Percentiles rank a stretch among this genome's conserved stretches.
phyloP scores from a whole-genome alignment of 345 rosid species.

The Noccaea caerulescens region DNA sequence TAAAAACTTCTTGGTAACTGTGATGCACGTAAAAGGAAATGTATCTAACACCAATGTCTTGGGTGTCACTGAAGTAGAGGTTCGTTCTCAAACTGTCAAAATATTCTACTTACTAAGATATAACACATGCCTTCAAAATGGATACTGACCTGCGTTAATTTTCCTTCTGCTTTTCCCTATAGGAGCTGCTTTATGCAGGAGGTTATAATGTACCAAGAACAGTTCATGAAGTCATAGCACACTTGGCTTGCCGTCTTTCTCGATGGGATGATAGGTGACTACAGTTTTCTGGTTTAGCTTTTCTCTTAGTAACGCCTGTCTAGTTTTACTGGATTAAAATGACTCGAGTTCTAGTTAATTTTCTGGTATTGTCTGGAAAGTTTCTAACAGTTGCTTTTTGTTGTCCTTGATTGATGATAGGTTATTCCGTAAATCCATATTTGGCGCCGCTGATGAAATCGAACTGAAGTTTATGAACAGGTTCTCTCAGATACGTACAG shows the following conservation, averaged over 20 bases:
- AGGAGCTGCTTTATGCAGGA: slow-evolving; percentile 90
- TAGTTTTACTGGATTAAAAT: background rate
- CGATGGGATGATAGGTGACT: slow-evolving; percentile 97
- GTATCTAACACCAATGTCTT: slow-evolving; percentile 60
- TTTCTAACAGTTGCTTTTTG: background rate
- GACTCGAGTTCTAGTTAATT: background rate
- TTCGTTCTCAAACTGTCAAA: slow-evolving; percentile 40
- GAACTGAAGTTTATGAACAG: slow-evolving; percentile 95
- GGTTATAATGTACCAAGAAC: slow-evolving; percentile 84
- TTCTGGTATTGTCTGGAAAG: slow-evolving; percentile 8
- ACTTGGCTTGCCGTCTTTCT: slow-evolving; percentile 72
- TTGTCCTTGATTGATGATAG: slow-evolving; percentile 46
- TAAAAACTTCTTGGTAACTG: slow-evolving; percentile 84
- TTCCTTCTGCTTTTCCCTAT: slow-evolving; percentile 26
- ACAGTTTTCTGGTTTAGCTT: slow-evolving; percentile 16
- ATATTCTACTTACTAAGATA: slow-evolving; percentile 6
- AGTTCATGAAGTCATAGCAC: slow-evolving; percentile 87
- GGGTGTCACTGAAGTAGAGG: slow-evolving; percentile 96
- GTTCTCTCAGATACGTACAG: slow-evolving; percentile 44
- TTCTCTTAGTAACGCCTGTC: background rate
- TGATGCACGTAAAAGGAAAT: slow-evolving; percentile 76
- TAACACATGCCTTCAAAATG: background rate
- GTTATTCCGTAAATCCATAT: slow-evolving; percentile 90
- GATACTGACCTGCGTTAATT: background rate
- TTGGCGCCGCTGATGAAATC: slow-evolving; percentile 96